A percentile compares a stretch with the other conserved stretches of the same genome.
phyloP scores from a whole-genome alignment of 164 flowering plant species.

The Liquidambar formosana region DNA sequence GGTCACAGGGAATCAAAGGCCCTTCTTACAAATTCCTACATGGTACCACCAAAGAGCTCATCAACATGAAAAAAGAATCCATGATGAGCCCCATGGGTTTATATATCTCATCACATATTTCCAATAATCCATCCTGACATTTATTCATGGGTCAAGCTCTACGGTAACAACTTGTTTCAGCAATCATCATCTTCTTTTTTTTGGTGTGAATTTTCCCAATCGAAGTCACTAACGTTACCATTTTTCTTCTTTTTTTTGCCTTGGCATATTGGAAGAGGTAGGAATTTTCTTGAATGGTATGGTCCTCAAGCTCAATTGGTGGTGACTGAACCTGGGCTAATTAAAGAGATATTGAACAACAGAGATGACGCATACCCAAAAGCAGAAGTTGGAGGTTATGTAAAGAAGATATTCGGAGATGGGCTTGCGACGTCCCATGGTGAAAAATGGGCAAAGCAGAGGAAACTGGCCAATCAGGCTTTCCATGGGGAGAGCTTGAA shows the following conservation, averaged over 20 bases:
- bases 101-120: slow-evolving; percentile 28
- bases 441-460: slow-evolving; percentile 38
- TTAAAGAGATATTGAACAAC: slow-evolving; percentile 37
- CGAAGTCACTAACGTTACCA: too few relatives aligned
- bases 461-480: slow-evolving; percentile 40
- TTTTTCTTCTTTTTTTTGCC: too few relatives aligned
- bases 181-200: too few relatives aligned
- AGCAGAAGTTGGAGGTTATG: slow-evolving; percentile 4
- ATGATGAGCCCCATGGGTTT: slow-evolving; percentile 23
- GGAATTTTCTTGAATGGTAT: slow-evolving; percentile 33
- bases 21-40: slow-evolving; percentile 19
- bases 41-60: slow-evolving; percentile 21
- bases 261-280: slow-evolving; percentile 28
- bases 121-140: slow-evolving; percentile 25
- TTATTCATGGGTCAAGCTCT: slow-evolving; percentile 26
- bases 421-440: slow-evolving; percentile 40
- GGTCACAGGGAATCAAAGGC: slow-evolving; percentile 26
- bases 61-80: slow-evolving; percentile 14
- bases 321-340: slow-evolving; percentile 35
- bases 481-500: slow-evolving; percentile 43
- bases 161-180: slow-evolving; percentile 12
- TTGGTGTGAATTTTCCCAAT: too few relatives aligned
- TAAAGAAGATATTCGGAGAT: slow-evolving; percentile 38
- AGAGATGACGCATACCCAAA: slow-evolving; percentile 28
- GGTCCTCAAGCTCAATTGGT: slow-evolving; percentile 33